Conservation (phyloP, 805 yeast genomes). For the Metschnikowia kunwiensis region DNA sequence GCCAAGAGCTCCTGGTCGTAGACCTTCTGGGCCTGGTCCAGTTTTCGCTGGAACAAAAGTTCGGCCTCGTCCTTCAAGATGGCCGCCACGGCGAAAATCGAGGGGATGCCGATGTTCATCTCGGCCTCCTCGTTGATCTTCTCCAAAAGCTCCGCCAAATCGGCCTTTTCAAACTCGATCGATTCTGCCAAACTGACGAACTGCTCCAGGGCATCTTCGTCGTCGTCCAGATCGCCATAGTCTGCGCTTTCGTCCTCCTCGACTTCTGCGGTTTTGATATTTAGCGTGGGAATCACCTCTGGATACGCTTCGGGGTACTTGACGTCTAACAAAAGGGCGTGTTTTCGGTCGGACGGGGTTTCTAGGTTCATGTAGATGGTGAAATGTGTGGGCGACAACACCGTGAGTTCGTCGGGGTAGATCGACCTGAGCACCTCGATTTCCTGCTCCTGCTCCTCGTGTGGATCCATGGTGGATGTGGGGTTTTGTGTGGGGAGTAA, state of each 20-base stretch:
- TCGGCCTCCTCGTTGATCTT: constrained; percentile 60
- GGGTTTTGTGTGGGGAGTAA: too few species aligned
- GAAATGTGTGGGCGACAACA: constrained; percentile 47
- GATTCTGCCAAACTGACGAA: constrained; percentile 55
- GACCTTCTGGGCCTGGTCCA: constrained; percentile 49
- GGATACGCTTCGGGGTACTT: constrained; percentile 79
- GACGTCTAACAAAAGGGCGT: constrained; percentile 56
- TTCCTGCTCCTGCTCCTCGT: constrained; percentile 86
- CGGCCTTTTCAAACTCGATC: constrained; percentile 52
- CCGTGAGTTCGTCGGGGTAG: constrained; percentile 84
- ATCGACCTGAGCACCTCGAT: constrained; percentile 85
- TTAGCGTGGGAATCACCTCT: constrained; percentile 65
- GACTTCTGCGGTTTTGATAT: constrained; percentile 32
- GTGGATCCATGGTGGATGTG: constrained; percentile 66
- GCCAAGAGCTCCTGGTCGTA: constrained; percentile 58
- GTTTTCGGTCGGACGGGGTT: constrained; percentile 58
- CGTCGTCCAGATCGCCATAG: constrained; percentile 31
- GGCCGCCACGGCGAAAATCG: constrained; percentile 76
- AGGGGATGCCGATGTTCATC: constrained; percentile 86
- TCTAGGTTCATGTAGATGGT: constrained; percentile 64
- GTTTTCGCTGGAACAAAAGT: constrained; percentile 54
- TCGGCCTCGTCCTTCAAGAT: constrained; percentile 82
- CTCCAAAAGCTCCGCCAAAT: constrained; percentile 38
- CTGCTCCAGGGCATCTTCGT: constrained; percentile 18
- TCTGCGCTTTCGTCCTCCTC: constrained; percentile 39